Base-by-base conservation (phyloP, 495 filamentous ascomycete genomes). In the Trichoderma asperelloides region DNA sequence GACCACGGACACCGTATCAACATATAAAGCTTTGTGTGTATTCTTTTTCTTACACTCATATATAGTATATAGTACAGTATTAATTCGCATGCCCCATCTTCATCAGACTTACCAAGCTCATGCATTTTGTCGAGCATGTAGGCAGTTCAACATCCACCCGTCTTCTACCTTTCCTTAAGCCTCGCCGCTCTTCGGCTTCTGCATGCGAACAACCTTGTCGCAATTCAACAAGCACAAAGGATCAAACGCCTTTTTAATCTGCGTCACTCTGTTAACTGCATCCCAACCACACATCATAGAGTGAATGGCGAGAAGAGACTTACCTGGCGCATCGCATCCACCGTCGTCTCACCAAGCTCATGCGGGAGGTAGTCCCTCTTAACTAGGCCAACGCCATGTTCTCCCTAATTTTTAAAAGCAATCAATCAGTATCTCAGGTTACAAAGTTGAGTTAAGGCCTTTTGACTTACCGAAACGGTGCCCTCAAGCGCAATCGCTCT, bases 401-500 rank as follows among this genome's bases (percentile, higher is more conserved):
- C 91, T 16, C 91, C 91, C 80, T 82, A 23, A 60, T 16, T 12
- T 15, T 13, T 6, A 47, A 30, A 37, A 37, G 18, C 9, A 49
- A 18, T 45, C 18, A 2, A 7, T 67, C 18, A 40, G 43, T 28
- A 47, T 18, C 0, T 25, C 13, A 2, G 47, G 30, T 18, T 21
- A 16, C 16, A 15, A n/a, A n/a, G n/a, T 43, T 1, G 43, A 7
- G 15, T 11, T 15, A 6, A 18, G 8, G 41, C 5, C 66, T 25
- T 11, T 15, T 37, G n/a, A 72, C 77, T 67, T 67, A 81, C 80
- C 12, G 91, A 93, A 4, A 91, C 89, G 2, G 91, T 94, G 9
- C 91, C 91, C 72, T 94, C 91, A 79, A 93, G 85, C 77, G 90
- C 88, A 25, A 93, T 84, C 6, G 91, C 91, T 63, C 89, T 80